A percentile compares a stretch with the other conserved stretches of the same genome.
These are phyloP conservation scores for Neonectria faginata DNA, from an alignment of 2,329 filamentous ascomycete genomes.

Conservation along the genomic window DNA sequence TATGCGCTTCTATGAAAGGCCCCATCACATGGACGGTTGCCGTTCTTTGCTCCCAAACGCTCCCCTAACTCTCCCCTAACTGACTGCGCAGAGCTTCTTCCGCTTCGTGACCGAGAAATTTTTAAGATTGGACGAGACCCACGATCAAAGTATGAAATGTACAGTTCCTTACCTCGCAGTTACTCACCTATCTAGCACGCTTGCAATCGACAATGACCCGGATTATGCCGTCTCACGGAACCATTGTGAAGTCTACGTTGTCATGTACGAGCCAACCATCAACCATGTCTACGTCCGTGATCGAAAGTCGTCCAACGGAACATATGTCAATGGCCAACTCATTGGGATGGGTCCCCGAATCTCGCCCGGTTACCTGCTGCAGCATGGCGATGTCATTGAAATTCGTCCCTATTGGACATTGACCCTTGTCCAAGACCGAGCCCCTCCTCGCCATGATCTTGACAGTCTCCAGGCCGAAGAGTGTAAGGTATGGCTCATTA, in stretches of 20 bases:
- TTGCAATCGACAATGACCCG: slow-evolving; percentile 53
- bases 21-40: slow-evolving; percentile 10
- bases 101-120: slow-evolving; percentile 48
- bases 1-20: slow-evolving; percentile 31
- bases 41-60: slow-evolving; percentile 24
- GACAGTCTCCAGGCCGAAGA: slow-evolving; percentile 49
- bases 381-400: slow-evolving; percentile 62
- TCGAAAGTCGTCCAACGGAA: slow-evolving; percentile 65
- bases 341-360: slow-evolving; percentile 56
- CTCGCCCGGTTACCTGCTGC: slow-evolving; percentile 60
- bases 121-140: slow-evolving; percentile 53
- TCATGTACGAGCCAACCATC: slow-evolving; percentile 60
- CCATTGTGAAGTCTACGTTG: slow-evolving; percentile 67
- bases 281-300: slow-evolving; percentile 67
- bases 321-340: slow-evolving; percentile 60
- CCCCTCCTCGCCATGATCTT: slow-evolving; percentile 42
- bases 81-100: slow-evolving; percentile 41
- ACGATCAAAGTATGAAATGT: slow-evolving; percentile 47
- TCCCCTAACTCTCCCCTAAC: slow-evolving; percentile 33
- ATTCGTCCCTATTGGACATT: slow-evolving; percentile 55
- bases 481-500: slow-evolving; percentile 44
- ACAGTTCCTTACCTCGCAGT: neutral
- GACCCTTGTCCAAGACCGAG: slow-evolving; percentile 47
- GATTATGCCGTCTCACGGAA: slow-evolving; percentile 60
- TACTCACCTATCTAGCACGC: slow-evolving; percentile 47